A percentile compares a stretch with the other conserved stretches of the same genome.
Evolutionary conservation across 371 early-diverging fungal genomes (phyloP).

Genomic region (Chytridiales sp.): DNA sequence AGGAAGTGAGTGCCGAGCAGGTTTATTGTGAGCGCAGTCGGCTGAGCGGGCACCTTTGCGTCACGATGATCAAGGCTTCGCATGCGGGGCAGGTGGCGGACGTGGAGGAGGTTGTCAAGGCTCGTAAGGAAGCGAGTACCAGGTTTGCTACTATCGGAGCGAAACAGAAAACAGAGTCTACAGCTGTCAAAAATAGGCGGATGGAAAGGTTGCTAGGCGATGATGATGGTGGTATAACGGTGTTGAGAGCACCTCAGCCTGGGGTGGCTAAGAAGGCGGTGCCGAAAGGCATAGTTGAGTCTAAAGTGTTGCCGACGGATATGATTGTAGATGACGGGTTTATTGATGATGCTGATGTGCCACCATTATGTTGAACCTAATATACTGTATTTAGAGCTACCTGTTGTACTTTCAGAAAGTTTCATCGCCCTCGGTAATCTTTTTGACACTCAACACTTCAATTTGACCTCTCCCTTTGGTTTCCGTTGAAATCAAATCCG

Average conservation of each 20-base stretch:
- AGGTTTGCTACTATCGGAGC: neutral
- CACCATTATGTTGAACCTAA: conserved; percentile 43
- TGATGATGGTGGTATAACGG: neutral
- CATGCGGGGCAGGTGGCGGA: conserved; percentile 6
- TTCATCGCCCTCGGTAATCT: conserved; percentile 82
- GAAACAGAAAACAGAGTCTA: neutral
- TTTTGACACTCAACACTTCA: conserved; percentile 80
- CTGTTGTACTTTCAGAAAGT: conserved; percentile 8
- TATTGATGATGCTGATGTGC: conserved; percentile 52
- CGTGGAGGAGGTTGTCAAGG: conserved; percentile 17
- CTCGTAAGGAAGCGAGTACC: neutral
- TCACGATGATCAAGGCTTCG: conserved; percentile 40
- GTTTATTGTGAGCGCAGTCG: conserved; percentile 43
- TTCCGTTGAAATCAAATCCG: conserved; percentile 76
- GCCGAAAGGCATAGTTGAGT: neutral
- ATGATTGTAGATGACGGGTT: conserved; percentile 28
- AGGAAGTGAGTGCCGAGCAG: conserved; percentile 31
- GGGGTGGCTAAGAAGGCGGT: conserved; percentile 6
- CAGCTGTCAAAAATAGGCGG: conserved; percentile 1
- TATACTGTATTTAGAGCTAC: neutral
- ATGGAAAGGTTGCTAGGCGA: conserved; percentile 6
- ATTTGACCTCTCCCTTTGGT: conserved; percentile 84
- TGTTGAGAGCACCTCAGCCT: conserved; percentile 14
- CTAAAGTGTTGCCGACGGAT: neutral
- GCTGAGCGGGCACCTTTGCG: conserved; percentile 41